Evolutionary conservation across 148 eudicot species (phyloP).

Genomic region (Pouteria glomerata): DNA sequence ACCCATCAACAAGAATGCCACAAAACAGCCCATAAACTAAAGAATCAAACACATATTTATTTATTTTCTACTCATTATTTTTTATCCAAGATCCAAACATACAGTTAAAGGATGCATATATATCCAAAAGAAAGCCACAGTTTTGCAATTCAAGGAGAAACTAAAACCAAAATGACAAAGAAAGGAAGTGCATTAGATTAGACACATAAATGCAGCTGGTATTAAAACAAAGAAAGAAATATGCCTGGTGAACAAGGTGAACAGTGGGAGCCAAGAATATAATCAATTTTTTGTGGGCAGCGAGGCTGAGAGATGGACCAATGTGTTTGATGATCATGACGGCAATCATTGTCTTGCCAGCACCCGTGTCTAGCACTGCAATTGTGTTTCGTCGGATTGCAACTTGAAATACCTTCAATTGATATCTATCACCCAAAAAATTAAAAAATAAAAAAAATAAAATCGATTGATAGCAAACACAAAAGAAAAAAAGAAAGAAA

Average conservation of each 20-base stretch:
- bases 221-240: not conserved
- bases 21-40: too few species aligned
- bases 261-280: constrained; percentile 58
- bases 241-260: constrained; percentile 57
- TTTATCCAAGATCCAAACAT: too few species aligned
- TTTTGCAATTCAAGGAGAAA: not conserved
- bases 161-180: not conserved
- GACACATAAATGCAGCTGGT: too few species aligned
- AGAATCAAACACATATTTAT: too few species aligned
- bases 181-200: not conserved
- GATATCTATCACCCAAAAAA: too few species aligned
- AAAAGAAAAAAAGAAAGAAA: too few species aligned
- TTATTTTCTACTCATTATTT: too few species aligned
- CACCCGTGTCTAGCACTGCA: constrained; percentile 48
- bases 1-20: too few species aligned
- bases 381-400: constrained; percentile 48
- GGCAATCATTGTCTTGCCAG: constrained; percentile 44
- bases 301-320: constrained; percentile 18
- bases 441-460: too few species aligned
- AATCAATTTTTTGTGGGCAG: constrained; percentile 28
- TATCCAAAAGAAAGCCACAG: too few species aligned
- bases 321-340: constrained; percentile 46
- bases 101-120: too few species aligned
- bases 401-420: constrained; percentile 36
- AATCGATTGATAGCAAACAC: too few species aligned